These are phyloP conservation scores for Suillus hirtellus DNA, from an alignment of 768 basidiomycete genomes.

Conservation along the genomic window DNA sequence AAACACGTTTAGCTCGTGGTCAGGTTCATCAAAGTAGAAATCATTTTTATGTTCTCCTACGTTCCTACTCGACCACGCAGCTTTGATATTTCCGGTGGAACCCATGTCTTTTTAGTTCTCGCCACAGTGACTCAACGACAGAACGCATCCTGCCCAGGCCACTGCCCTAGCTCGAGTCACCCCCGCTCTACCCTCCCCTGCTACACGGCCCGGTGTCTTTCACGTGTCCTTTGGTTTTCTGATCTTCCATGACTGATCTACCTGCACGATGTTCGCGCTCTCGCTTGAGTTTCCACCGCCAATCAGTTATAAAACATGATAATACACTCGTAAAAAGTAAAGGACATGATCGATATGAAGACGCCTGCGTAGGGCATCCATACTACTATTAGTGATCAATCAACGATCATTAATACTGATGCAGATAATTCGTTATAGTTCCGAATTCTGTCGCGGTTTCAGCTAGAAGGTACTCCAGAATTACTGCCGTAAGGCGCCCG, in stretches of 20 bases:
- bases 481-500: background rate
- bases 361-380: too few relatives aligned
- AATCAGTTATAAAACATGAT: background rate
- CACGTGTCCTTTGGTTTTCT: background rate
- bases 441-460: background rate
- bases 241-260: constrained; percentile 4
- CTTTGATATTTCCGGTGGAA: background rate
- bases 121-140: constrained; percentile 3
- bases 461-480: background rate
- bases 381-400: too few relatives aligned
- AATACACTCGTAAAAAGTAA: too few relatives aligned
- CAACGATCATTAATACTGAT: constrained; percentile 1
- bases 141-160: background rate
- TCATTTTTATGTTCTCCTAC: background rate
- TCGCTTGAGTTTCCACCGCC: background rate
- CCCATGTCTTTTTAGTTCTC: background rate
- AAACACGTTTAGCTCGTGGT: background rate
- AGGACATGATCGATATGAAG: too few relatives aligned
- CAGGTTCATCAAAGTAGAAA: background rate
- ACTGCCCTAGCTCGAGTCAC: background rate
- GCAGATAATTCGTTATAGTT: background rate
- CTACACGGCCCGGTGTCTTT: constrained; percentile 1
- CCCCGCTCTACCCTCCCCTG: background rate
- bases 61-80: background rate
- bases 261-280: background rate